Evolutionary conservation across 1,284 basidiomycete genomes (phyloP), one percentile per base, ranked within the genome.

Genomic region (Meira nashicola): DNA sequence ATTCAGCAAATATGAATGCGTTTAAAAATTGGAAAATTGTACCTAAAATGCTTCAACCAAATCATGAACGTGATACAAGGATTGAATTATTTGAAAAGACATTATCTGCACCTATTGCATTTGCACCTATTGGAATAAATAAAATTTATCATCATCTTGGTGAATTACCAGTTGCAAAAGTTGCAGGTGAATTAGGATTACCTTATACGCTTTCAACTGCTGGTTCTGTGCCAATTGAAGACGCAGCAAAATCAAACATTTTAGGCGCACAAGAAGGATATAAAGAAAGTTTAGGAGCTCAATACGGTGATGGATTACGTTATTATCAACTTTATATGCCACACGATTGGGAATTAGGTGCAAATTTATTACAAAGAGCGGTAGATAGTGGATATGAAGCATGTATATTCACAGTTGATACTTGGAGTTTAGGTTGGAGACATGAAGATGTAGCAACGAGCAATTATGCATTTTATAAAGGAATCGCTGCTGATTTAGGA

Each of bases 271-370:
- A 23, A 44, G 6, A 44, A 10, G 65, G 60, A 0, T 37, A 55
- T 11, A 15, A 41, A 33, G 43, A 25, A 17, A 57, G 48, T 21
- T 53, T 47, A 39, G 65, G 65, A 1, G 61, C 64, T 1, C 71
- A 33, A 76, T 81, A 41, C 78, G 80, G 57, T 82, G 84, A 81
- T 51, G 80, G 82, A 11, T 80, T 84, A 33, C 82, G 88, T 25
- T 91, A 86, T 86, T 92, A 84, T 79, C 89, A 92, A 77, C 83
- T 91, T 8, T 91, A 91, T 77, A 88, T 84, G 80, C 83, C 83
- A 2, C 84, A 84, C 64, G 70, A 74, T 44, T 68, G 74, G 50
- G 73, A 72, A 54, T 63, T 79, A 7, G 72, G 61, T 25, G 68
- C 82, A 25, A 82, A 81, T 53, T 76, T 84, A 4, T 73, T 84